Evolutionary conservation across 495 filamentous ascomycete species (phyloP).

Genomic region (Articulospora tetracladia): DNA sequence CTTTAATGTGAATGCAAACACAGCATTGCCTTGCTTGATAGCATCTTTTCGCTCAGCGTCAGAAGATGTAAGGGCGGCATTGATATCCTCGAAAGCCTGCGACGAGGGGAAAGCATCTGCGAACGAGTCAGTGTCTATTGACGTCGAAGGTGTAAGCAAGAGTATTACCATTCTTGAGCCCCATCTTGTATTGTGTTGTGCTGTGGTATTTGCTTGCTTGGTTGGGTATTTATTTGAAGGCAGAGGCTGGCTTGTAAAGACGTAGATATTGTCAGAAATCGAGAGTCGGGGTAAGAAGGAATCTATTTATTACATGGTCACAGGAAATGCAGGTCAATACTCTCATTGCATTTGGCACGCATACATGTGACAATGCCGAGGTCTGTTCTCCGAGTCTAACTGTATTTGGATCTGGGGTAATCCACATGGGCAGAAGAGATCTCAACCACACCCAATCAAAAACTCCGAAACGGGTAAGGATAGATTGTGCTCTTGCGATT

Average conservation of each 20-base stretch:
- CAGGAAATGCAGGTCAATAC: background rate
- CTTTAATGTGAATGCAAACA: constrained; percentile 91
- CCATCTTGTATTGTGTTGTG: background rate
- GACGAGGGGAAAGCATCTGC: constrained; percentile 88
- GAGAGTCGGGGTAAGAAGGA: background rate
- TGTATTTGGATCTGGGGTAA: background rate
- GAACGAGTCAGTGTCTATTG: background rate
- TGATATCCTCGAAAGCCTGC: constrained; percentile 85
- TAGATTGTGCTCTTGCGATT: background rate
- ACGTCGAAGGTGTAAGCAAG: background rate
- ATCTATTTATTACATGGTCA: background rate
- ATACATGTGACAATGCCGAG: background rate
- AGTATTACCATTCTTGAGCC: background rate
- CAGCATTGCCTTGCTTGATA: constrained; percentile 78
- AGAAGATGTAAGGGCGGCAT: constrained; percentile 62
- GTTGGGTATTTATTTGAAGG: background rate
- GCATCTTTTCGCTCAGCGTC: constrained; percentile 79
- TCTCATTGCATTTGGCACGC: background rate
- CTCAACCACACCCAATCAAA: background rate
- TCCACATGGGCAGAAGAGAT: background rate
- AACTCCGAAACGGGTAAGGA: background rate
- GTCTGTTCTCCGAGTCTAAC: background rate
- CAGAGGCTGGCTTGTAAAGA: background rate
- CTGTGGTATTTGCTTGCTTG: background rate
- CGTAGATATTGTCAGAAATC: background rate